Conservation (phyloP, 2,329 filamentous ascomycete species). For the Aspergillus sp. region DNA sequence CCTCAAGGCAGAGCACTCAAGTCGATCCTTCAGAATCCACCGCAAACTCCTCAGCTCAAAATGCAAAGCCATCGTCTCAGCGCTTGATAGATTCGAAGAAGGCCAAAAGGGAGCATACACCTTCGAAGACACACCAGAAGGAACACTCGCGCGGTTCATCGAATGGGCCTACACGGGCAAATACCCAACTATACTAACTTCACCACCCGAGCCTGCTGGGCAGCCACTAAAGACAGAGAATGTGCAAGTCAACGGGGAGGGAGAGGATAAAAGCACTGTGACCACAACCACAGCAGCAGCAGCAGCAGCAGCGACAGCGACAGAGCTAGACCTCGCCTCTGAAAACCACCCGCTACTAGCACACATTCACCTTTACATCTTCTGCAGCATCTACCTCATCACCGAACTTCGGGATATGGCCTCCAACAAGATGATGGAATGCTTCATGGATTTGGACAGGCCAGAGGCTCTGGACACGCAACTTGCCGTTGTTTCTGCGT, state of each 20-base stretch:
- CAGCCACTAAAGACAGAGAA: neutral
- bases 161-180: conserved; percentile 7
- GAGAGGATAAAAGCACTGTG: neutral
- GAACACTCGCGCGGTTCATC: conserved; percentile 5
- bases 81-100: neutral
- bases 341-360: neutral
- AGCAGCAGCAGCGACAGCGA: neutral
- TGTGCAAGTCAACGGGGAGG: neutral
- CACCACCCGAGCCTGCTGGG: neutral
- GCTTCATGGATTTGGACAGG: neutral
- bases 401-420: neutral
- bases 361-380: neutral
- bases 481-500: neutral
- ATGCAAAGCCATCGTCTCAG: neutral
- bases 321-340: conserved; percentile 1
- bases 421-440: neutral
- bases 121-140: conserved; percentile 6
- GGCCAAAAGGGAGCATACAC: conserved; percentile 2
- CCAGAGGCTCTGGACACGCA: conserved; percentile 1
- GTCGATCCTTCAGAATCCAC: neutral
- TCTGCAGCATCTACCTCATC: neutral
- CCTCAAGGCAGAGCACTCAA: neutral
- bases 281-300: neutral
- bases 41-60: neutral
- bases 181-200: conserved; percentile 2